phyloP scores from a whole-genome alignment of 164 flowering plant genomes.

The Vitis labrusca region DNA sequence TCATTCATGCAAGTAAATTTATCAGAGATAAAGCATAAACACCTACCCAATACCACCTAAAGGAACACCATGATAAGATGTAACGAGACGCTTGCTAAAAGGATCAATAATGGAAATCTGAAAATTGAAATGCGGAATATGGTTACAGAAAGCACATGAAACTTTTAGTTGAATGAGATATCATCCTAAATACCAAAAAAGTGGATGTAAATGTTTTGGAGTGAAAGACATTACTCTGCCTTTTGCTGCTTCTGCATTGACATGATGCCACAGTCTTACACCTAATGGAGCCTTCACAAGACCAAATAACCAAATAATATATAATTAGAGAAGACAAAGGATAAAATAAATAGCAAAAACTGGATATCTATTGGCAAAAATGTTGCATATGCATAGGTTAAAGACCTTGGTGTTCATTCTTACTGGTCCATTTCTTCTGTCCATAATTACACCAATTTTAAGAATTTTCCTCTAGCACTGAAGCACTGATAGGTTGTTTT shows the following conservation, averaged over 20 bases:
- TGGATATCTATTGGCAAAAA: neutral
- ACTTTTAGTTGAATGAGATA: neutral
- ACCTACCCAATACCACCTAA: slow-evolving; percentile 78
- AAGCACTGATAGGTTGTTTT: no score
- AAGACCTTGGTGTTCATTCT: neutral
- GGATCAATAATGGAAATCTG: slow-evolving; percentile 55
- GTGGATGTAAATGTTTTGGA: neutral
- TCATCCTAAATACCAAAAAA: neutral
- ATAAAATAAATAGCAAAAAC: neutral
- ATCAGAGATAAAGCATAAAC: neutral
- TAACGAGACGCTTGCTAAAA: slow-evolving; percentile 29
- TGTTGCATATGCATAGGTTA: neutral
- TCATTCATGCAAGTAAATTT: neutral
- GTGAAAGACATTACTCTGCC: slow-evolving; percentile 41
- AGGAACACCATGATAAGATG: slow-evolving; percentile 59
- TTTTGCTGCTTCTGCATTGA: slow-evolving; percentile 41
- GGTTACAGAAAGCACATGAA: neutral
- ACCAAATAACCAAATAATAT: slow-evolving; percentile 6
- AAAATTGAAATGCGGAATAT: slow-evolving; percentile 1
- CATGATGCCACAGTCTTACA: slow-evolving; percentile 46
- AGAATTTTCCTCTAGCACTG: no score
- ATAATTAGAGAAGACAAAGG: neutral
- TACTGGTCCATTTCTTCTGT: neutral
- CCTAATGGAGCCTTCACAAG: slow-evolving; percentile 61
- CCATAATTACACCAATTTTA: no score